phyloP scores from a whole-genome alignment of 2,329 filamentous ascomycete genomes.

The Albophoma yamanashiensis region DNA sequence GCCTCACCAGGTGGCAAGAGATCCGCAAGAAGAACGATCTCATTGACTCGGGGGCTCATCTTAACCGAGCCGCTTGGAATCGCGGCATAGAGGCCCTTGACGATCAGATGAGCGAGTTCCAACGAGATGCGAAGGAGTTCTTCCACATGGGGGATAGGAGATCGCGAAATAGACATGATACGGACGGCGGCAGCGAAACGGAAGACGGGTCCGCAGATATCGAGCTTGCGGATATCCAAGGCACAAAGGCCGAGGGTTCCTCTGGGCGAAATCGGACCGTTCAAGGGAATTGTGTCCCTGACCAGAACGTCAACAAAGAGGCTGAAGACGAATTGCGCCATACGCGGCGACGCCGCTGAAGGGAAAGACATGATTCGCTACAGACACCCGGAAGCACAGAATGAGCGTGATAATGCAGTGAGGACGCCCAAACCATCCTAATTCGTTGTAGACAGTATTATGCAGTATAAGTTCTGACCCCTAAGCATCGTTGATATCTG shows the following conservation, averaged over 20 bases:
- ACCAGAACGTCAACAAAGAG: constrained; percentile 25
- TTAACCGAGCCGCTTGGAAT: constrained; percentile 23
- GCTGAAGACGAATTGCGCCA: constrained; percentile 3
- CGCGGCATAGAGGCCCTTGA: constrained; percentile 25
- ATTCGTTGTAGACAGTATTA: constrained; percentile 12
- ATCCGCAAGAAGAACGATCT: constrained; percentile 52
- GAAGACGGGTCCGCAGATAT: constrained; percentile 18
- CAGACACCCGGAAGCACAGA: background rate
- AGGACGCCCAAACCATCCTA: constrained; percentile 3
- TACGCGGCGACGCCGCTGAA: background rate
- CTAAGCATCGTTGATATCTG: background rate
- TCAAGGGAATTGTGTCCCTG: constrained; percentile 25
- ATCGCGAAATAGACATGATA: constrained; percentile 12
- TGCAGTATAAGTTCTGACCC: constrained; percentile 7
- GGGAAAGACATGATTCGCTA: background rate
- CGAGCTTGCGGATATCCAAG: constrained; percentile 12
- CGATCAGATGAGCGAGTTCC: constrained; percentile 24
- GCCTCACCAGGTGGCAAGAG: constrained; percentile 61
- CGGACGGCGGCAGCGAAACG: constrained; percentile 16
- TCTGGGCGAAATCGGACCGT: constrained; percentile 7
- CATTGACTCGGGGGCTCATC: constrained; percentile 32
- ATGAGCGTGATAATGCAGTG: background rate
- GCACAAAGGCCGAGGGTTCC: constrained; percentile 2
- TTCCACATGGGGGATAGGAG: constrained; percentile 14
- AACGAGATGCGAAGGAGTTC: constrained; percentile 20